Evolutionary conservation across 1,139 yeast genomes (phyloP).

Genomic region (Trichomonascaceae sp.): DNA sequence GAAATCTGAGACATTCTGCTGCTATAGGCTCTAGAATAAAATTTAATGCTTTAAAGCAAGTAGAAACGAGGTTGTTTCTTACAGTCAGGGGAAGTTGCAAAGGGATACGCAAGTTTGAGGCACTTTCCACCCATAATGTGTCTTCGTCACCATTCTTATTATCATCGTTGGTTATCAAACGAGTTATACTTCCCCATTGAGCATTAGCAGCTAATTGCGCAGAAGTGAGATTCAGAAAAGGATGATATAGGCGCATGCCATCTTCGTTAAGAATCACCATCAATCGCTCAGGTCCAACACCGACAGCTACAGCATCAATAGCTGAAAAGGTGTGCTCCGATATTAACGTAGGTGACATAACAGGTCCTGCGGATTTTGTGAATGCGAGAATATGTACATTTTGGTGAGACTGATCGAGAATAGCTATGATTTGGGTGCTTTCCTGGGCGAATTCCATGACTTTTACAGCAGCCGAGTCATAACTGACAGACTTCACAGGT

Average conservation of each 20-base stretch:
- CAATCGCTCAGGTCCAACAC: background rate
- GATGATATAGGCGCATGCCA: slow-evolving; percentile 45
- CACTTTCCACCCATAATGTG: slow-evolving; percentile 10
- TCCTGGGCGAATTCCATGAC: slow-evolving; percentile 1
- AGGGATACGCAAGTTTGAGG: slow-evolving; percentile 29
- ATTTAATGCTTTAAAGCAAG: slow-evolving; percentile 24
- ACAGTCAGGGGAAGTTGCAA: slow-evolving; percentile 45
- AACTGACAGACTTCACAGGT: slow-evolving; percentile 28
- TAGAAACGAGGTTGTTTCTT: slow-evolving; percentile 40
- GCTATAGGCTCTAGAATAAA: slow-evolving; percentile 54
- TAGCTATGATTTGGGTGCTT: slow-evolving; percentile 49
- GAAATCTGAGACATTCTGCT: slow-evolving; percentile 51
- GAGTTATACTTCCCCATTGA: slow-evolving; percentile 11
- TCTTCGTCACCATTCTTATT: background rate
- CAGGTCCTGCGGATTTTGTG: slow-evolving; percentile 18
- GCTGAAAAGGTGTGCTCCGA: background rate
- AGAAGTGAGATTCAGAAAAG: slow-evolving; percentile 55
- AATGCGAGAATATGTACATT: slow-evolving; percentile 13
- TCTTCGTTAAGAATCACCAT: background rate
- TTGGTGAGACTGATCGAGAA: slow-evolving; percentile 30
- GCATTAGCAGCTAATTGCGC: slow-evolving; percentile 29
- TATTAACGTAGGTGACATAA: slow-evolving; percentile 19
- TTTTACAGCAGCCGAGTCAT: slow-evolving; percentile 21
- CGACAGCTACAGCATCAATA: background rate
- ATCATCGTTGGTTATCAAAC: slow-evolving; percentile 14